Evolutionary conservation across 2,329 filamentous ascomycete species (phyloP).

Genomic region (Nothophoma quercina): DNA sequence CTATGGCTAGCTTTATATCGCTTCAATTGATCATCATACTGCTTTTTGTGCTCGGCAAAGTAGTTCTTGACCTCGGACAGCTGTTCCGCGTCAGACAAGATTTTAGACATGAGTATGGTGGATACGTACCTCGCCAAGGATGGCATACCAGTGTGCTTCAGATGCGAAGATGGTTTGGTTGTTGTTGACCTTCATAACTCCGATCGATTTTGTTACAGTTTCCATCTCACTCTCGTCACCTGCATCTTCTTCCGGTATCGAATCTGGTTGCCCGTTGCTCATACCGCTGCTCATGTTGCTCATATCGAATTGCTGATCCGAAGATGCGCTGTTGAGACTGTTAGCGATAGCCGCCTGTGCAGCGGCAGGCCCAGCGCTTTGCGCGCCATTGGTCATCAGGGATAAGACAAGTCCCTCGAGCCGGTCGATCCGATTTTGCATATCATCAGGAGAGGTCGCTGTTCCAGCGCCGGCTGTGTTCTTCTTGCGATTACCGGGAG

Average conservation of each 20-base stretch:
- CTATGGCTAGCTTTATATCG: slow-evolving; percentile 74
- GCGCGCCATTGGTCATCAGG: slow-evolving; percentile 88
- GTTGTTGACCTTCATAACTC: slow-evolving; percentile 62
- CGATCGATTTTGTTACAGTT: slow-evolving; percentile 58
- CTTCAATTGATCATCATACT: slow-evolving; percentile 81
- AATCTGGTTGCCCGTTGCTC: slow-evolving; percentile 62
- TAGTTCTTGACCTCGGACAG: slow-evolving; percentile 95
- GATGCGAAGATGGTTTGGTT: slow-evolving; percentile 58
- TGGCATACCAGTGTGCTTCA: slow-evolving; percentile 62
- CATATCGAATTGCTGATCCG: slow-evolving; percentile 58
- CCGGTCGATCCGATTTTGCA: slow-evolving; percentile 97
- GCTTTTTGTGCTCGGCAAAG: slow-evolving; percentile 85
- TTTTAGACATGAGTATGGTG: neutral
- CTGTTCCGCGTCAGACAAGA: slow-evolving; percentile 47
- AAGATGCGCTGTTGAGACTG: slow-evolving; percentile 51
- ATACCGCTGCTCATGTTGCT: slow-evolving; percentile 64
- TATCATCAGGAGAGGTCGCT: slow-evolving; percentile 81
- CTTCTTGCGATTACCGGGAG: slow-evolving; percentile 74
- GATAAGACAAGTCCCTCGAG: slow-evolving; percentile 91
- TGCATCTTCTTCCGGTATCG: slow-evolving; percentile 60
- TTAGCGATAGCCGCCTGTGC: slow-evolving; percentile 65
- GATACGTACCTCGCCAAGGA: slow-evolving; percentile 56
- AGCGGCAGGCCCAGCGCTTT: slow-evolving; percentile 65
- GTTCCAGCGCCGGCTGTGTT: slow-evolving; percentile 62
- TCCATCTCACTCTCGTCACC: slow-evolving; percentile 70